phyloP scores from a whole-genome alignment of 257 asterid species.

The Solanum boliviense region DNA sequence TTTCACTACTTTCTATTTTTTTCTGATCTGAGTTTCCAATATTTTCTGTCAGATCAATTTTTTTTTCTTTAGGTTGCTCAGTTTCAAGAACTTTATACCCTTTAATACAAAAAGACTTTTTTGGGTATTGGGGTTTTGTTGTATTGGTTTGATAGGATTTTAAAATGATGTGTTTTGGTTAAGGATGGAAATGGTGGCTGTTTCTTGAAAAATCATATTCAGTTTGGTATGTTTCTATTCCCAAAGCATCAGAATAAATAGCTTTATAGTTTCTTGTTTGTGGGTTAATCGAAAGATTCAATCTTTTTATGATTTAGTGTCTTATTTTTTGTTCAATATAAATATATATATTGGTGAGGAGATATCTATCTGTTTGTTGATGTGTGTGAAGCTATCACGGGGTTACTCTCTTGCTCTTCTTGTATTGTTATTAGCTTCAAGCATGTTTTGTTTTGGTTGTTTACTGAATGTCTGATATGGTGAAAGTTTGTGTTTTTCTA shows the following conservation, averaged over 20 bases:
- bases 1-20: slow-evolving; percentile 3
- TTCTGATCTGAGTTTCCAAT: slow-evolving; percentile 27
- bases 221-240: slow-evolving; percentile 35
- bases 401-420: not conserved
- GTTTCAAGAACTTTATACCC: not conserved
- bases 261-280: not conserved
- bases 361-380: not conserved
- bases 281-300: slow-evolving; percentile 12
- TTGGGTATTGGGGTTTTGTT: not conserved
- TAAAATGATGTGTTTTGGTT: not conserved
- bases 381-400: not conserved
- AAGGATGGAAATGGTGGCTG: slow-evolving; percentile 9
- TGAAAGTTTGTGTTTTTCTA: not conserved
- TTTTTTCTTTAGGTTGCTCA: not conserved
- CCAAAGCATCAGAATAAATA: not conserved
- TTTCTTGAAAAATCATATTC: slow-evolving; percentile 28
- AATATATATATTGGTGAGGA: too few species aligned
- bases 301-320: slow-evolving; percentile 4
- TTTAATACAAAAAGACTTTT: not conserved
- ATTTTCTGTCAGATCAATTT: slow-evolving; percentile 23
- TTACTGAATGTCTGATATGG: not conserved
- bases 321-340: not conserved
- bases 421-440: not conserved
- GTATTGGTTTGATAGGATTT: not conserved
- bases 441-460: not conserved